phyloP scores from a whole-genome alignment of 306 rosid genomes.

The Sicyos edulis region DNA sequence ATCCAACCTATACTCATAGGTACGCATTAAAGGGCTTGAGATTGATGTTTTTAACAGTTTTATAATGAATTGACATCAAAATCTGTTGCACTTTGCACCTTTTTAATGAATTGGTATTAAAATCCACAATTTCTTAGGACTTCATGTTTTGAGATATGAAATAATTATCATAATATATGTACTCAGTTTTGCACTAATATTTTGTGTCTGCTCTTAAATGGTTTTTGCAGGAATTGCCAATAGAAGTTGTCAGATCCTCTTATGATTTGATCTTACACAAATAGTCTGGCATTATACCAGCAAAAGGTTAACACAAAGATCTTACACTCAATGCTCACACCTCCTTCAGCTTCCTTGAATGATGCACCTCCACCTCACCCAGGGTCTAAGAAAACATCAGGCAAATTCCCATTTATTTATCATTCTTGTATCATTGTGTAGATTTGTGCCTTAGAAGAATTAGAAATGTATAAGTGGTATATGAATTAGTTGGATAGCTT shows the following conservation, averaged over 20 bases:
- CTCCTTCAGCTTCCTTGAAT: not conserved
- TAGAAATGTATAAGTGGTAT: too few relatives aligned
- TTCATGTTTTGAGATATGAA: not conserved
- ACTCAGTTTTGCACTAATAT: not conserved
- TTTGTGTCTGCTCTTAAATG: conserved; percentile 16
- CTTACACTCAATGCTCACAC: not conserved
- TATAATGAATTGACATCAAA: conserved; percentile 5
- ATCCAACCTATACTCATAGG: conserved; percentile 34
- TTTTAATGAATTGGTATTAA: not conserved
- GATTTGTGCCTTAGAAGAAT: too few relatives aligned
- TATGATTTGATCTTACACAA: conserved; percentile 5
- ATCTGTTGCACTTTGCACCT: not conserved
- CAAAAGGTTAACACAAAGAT: too few relatives aligned
- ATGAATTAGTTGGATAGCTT: too few relatives aligned
- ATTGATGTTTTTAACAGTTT: not conserved
- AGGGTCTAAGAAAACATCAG: too few relatives aligned
- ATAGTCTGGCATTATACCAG: conserved; percentile 9
- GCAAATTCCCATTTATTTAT: not conserved
- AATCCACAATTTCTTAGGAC: not conserved
- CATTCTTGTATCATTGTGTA: conserved; percentile 11
- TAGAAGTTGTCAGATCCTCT: not conserved
- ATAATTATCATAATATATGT: not conserved
- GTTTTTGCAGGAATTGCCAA: conserved; percentile 25
- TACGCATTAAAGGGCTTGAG: conserved; percentile 5
- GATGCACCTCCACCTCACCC: not conserved